Evolutionary conservation across 2,329 filamentous ascomycete species (phyloP), one percentile per base, ranked within the genome.

Genomic region (Chaetomium globosum): DNA sequence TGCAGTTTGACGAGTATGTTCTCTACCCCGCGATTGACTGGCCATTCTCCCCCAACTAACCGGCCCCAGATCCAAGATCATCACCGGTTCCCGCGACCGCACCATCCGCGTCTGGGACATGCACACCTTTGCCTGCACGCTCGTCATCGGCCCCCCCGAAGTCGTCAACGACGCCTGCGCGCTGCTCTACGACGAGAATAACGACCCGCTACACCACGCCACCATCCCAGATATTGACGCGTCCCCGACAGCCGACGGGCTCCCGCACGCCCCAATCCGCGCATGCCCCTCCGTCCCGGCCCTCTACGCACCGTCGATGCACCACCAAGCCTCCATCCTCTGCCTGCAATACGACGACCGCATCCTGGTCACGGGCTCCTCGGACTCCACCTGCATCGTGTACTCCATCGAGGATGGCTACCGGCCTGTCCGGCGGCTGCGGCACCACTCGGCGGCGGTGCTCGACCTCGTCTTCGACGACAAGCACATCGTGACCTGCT

Each of bases 61-160:
- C 43, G 21, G n/a, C 23, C 60, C 28, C 73, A 93, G 90, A 76
- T 84, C 90, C 75, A 99, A 98, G 78, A 97, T 98, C 74, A 93
- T 99, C 70, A 98, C 95, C 2, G 95, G 95, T 31, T 97, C 94
- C 10, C 89, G 95, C 68, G 95, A 99, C 78, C 91, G 92, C 75
- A 98, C 95, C 0, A 95, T 99, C 71, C 90, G 95, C 59, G 87
- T 99, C 36, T 99, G 95, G 95, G 92, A 98, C 77, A 90, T 97
- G 80, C 89, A 91, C 71, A 96, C 91, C 10, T 90, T 92, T 75
- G 84, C 91, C 71, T 99, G 95, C 76, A 83, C 87, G 60, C 88
- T 94, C 66, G 86, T 98, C 55, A 94, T 99, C 71, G 94, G 94
- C 1, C 91, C 93, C 1, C 87, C 87, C 1, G 86, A 86, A 68